phyloP scores from a whole-genome alignment of 106 monocot genomes.

The Phalaenopsis aphrodite region DNA sequence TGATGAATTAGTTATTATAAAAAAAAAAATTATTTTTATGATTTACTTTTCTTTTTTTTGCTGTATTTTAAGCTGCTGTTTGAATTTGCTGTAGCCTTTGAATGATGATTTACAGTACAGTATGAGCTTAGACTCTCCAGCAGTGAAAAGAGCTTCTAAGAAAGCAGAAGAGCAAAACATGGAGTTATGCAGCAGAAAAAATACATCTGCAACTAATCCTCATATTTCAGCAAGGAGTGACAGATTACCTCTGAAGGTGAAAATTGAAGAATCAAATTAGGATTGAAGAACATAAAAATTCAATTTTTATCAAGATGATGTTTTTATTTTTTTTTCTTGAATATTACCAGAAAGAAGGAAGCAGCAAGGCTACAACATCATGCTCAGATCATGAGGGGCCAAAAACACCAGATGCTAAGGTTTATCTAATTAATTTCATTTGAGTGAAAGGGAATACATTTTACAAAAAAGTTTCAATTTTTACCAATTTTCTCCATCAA shows the following conservation, averaged over 20 bases:
- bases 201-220: neutral
- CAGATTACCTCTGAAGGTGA: neutral
- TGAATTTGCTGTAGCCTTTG: neutral
- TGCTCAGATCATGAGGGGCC: slow-evolving; percentile 53
- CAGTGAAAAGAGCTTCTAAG: slow-evolving; percentile 20
- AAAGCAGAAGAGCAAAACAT: slow-evolving; percentile 21
- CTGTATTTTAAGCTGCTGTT: neutral
- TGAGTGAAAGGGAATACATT: neutral
- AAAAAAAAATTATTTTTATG: too few species aligned
- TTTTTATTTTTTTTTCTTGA: neutral
- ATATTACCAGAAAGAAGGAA: slow-evolving; percentile 30
- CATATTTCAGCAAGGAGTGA: slow-evolving; percentile 5
- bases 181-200: slow-evolving; percentile 22
- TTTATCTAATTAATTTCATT: neutral
- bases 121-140: slow-evolving; percentile 19
- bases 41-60: neutral
- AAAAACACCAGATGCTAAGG: slow-evolving; percentile 68
- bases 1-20: neutral
- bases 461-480: neutral
- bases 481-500: neutral
- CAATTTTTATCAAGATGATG: too few species aligned
- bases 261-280: neutral
- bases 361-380: slow-evolving; percentile 30
- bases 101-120: slow-evolving; percentile 12
- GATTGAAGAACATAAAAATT: neutral